Percentiles rank a stretch among this genome's conserved stretches.
Conservation (phyloP, 2,329 filamentous ascomycete genomes). For the Sporothrix inflata region DNA sequence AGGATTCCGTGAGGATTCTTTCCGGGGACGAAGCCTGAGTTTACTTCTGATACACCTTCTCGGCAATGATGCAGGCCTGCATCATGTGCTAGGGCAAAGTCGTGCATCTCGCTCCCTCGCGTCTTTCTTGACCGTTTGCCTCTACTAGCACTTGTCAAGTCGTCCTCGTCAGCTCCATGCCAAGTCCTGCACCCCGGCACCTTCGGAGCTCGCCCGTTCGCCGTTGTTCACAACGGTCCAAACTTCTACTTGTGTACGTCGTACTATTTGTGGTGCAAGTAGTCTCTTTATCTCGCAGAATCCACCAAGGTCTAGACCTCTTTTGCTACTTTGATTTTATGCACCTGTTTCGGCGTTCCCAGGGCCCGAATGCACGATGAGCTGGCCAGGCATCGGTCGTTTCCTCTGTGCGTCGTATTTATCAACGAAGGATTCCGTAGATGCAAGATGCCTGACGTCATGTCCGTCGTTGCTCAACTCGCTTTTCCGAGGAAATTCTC, state of each 20-base stretch:
- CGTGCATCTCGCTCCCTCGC: not conserved
- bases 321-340: not conserved
- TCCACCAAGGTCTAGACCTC: not conserved
- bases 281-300: not conserved
- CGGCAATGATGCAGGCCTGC: too few relatives aligned
- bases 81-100: too few relatives aligned
- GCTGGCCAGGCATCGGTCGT: not conserved
- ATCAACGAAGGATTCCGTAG: not conserved
- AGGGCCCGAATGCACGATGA: not conserved
- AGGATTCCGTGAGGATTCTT: too few relatives aligned
- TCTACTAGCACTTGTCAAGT: not conserved
- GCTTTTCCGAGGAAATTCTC: not conserved
- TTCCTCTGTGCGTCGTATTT: not conserved
- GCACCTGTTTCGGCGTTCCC: not conserved
- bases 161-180: not conserved
- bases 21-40: too few relatives aligned
- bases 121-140: not conserved
- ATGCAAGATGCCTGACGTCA: not conserved
- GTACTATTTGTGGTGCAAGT: not conserved
- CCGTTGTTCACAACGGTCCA: not conserved
- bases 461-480: not conserved
- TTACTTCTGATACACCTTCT: too few relatives aligned
- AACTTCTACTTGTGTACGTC: too few relatives aligned
- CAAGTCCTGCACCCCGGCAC: not conserved
- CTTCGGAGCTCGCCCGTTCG: not conserved